phyloP scores from a whole-genome alignment of 129 eudicot species.

The Solidago caesia region DNA sequence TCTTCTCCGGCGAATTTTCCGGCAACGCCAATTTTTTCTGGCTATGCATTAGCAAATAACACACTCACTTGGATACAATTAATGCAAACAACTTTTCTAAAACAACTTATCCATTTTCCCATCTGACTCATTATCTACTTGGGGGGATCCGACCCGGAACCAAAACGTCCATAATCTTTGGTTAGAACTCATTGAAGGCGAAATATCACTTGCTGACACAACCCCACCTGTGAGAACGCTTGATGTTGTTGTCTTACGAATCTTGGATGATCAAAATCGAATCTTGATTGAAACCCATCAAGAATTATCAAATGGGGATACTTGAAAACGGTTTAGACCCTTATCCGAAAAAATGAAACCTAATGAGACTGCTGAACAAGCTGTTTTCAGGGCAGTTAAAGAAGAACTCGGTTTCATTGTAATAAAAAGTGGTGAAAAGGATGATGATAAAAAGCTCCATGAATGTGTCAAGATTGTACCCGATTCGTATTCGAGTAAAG shows the following conservation, averaged over 20 bases:
- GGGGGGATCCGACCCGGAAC: conserved; percentile 86
- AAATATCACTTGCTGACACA: conserved; percentile 59
- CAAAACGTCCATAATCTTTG: conserved; percentile 74
- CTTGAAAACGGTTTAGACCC: conserved; percentile 55
- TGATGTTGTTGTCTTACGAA: conserved; percentile 61
- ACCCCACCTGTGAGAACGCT: conserved; percentile 65
- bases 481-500: conserved; percentile 59
- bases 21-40: too few species aligned
- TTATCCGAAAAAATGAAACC: conserved; percentile 94
- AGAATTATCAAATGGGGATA: conserved; percentile 63
- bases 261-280: conserved; percentile 31
- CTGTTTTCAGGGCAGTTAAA: conserved; percentile 64
- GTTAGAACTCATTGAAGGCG: conserved; percentile 78
- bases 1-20: too few species aligned
- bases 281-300: conserved; percentile 77
- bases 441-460: not conserved
- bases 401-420: conserved; percentile 74
- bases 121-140: conserved; percentile 57
- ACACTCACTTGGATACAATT: too few species aligned
- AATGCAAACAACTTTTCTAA: too few species aligned
- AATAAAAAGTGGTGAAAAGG: not conserved
- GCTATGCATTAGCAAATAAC: too few species aligned
- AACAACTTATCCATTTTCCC: conserved; percentile 23
- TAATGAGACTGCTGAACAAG: conserved; percentile 61
- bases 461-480: conserved; percentile 50